A percentile compares a stretch with the other conserved stretches of the same genome.
phyloP scores from a whole-genome alignment of 495 filamentous ascomycete species.

The Penicillium pancosmium region DNA sequence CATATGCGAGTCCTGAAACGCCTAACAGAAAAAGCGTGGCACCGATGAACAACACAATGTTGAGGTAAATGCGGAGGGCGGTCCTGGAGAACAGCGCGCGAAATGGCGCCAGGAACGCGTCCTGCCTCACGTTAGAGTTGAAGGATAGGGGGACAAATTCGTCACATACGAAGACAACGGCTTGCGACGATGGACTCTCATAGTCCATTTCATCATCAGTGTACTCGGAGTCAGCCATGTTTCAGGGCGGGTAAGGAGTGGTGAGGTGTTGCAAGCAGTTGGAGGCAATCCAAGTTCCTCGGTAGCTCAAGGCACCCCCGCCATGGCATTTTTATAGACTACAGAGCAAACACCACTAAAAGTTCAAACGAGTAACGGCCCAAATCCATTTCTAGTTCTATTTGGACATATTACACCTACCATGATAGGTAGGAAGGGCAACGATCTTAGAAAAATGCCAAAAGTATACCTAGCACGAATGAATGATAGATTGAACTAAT shows the following conservation, averaged over 20 bases:
- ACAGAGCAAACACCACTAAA: no score
- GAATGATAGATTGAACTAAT: constrained; percentile 26
- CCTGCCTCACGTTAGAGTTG: constrained; percentile 29
- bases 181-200: constrained; percentile 18
- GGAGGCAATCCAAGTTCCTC: neutral
- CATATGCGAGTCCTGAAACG: constrained; percentile 68
- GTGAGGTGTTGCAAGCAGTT: neutral
- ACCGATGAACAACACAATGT: constrained; percentile 62
- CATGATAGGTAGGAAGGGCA: neutral
- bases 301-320: neutral
- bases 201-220: constrained; percentile 31
- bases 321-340: neutral
- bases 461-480: neutral
- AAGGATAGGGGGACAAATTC: neutral
- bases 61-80: constrained; percentile 72
- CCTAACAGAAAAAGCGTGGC: constrained; percentile 61
- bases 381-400: no score
- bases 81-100: constrained; percentile 62
- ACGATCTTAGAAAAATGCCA: neutral
- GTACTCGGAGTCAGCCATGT: constrained; percentile 36
- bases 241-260: neutral
- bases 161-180: constrained; percentile 17
- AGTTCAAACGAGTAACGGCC: no score
- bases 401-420: neutral
- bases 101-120: constrained; percentile 36